Base-by-base conservation (phyloP, 495 filamentous ascomycete species). In the Lepidopterella palustris region DNA sequence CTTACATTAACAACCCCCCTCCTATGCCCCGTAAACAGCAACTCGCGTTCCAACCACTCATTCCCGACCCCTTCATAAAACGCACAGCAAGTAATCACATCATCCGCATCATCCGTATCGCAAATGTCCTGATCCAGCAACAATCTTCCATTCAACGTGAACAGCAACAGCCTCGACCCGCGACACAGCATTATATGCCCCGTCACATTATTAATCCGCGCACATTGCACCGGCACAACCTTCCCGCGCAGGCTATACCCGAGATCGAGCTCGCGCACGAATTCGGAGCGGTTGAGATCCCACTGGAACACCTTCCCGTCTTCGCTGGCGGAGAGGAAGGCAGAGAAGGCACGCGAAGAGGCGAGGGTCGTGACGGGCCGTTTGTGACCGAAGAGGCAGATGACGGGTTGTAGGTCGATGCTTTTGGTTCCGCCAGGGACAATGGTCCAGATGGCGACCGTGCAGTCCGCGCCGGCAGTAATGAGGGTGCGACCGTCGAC, bases 11-110 rank as follows among this genome's bases (percentile, higher is more conserved):
- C 92, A 10, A 92, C 80, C 0, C 93, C 93, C 49, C 85, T 74
- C 68, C 79, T 78, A 66, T 97, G 95, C 0, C 93, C 93, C 0
- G 92, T 97, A 51, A 98, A 88, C 31, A 97, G 73, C 32, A 98
- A 76, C 31, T 88, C 84, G 32, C 87, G 84, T 75, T 95, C 90
- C 0, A 95, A 78, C 88, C 92, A 97, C 76, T 96, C 93, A 63
- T 91, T 96, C 0, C 87, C 86, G 0, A 83, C 79, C 0, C 93
- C 93, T 71, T 98, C 92, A 76, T 97, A 97, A 71, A 95, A 96
- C 11, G 91, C 88, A 63, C 91, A 96, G 15, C 84, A 84, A 32
- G 86, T 74, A 8, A 97, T 81, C 29, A 74, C 89, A 29, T 93
- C 90, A 10, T 73, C 71, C 9, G 82, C 80, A 5, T 67, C 73